phyloP scores from a whole-genome alignment of 306 rosid genomes.

The Cercis canadensis region DNA sequence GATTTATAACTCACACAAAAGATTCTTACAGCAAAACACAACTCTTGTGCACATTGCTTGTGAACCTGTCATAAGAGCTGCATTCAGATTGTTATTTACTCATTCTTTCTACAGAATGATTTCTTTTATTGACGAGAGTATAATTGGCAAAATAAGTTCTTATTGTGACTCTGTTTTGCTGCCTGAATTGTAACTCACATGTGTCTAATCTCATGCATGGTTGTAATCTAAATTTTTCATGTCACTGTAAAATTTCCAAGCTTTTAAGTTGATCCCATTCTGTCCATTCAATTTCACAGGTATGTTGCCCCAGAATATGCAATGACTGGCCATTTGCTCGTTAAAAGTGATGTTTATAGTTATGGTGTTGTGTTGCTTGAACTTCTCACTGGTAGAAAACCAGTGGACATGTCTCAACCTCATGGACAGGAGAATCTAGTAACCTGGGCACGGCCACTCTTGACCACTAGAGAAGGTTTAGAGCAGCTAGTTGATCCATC shows the following conservation, averaged over 20 bases:
- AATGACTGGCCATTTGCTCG: slow-evolving; percentile 96
- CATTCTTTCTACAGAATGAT: neutral
- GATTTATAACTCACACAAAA: neutral
- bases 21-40: neutral
- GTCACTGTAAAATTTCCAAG: slow-evolving; percentile 26
- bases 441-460: slow-evolving; percentile 85
- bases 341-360: slow-evolving; percentile 96
- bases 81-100: slow-evolving; percentile 24
- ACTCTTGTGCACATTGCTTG: slow-evolving; percentile 10
- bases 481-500: slow-evolving; percentile 84
- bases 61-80: slow-evolving; percentile 23
- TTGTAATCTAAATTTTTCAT: neutral
- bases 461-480: slow-evolving; percentile 80
- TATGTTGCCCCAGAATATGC: slow-evolving; percentile 99
- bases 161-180: slow-evolving; percentile 20
- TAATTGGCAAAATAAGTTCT: neutral
- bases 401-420: slow-evolving; percentile 93
- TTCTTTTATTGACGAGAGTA: no score
- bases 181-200: slow-evolving; percentile 24
- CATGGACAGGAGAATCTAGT: slow-evolving; percentile 87
- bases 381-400: slow-evolving; percentile 91
- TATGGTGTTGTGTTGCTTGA: slow-evolving; percentile 97
- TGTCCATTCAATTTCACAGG: slow-evolving; percentile 53
- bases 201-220: neutral
- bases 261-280: slow-evolving; percentile 27